phyloP scores from a whole-genome alignment of 2,329 filamentous ascomycete species.

The Neonectria coccinea region DNA sequence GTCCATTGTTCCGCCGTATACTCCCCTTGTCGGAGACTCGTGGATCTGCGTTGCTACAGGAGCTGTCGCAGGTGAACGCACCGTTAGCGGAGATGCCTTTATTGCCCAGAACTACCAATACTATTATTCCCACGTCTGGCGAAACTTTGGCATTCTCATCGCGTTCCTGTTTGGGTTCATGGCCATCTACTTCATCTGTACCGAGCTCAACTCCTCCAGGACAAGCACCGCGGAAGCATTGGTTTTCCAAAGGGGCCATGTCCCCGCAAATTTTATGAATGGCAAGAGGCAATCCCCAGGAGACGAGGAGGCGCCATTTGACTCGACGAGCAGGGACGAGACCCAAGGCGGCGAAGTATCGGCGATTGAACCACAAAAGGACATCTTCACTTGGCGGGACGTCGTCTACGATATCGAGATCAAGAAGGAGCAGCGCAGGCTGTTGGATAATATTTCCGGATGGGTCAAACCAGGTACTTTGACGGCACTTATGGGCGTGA shows the following conservation, averaged over 20 bases:
- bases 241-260: conserved; percentile 70
- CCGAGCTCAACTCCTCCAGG: conserved; percentile 73
- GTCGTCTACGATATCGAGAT: conserved; percentile 79
- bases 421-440: conserved; percentile 76
- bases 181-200: conserved; percentile 70
- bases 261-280: conserved; percentile 57
- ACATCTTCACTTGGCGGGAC: conserved; percentile 82
- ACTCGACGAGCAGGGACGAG: conserved; percentile 39
- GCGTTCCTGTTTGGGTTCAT: conserved; percentile 75
- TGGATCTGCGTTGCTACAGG: conserved; percentile 68
- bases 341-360: conserved; percentile 39
- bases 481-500: conserved; percentile 80
- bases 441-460: conserved; percentile 84
- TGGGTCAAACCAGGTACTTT: conserved; percentile 92
- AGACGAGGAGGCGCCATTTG: conserved; percentile 47
- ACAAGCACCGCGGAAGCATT: conserved; percentile 75
- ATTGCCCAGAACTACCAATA: conserved; percentile 68
- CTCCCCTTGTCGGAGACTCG: conserved; percentile 55
- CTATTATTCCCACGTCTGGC: conserved; percentile 68
- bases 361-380: conserved; percentile 58
- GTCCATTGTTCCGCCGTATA: conserved; percentile 60
- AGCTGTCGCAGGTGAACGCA: conserved; percentile 63
- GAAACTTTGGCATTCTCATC: conserved; percentile 76
- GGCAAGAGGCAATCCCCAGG: conserved; percentile 44
- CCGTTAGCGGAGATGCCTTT: conserved; percentile 71